These are phyloP conservation scores for Macadamia tetraphylla DNA, from an alignment of 164 flowering plant species.

Conservation along the genomic window DNA sequence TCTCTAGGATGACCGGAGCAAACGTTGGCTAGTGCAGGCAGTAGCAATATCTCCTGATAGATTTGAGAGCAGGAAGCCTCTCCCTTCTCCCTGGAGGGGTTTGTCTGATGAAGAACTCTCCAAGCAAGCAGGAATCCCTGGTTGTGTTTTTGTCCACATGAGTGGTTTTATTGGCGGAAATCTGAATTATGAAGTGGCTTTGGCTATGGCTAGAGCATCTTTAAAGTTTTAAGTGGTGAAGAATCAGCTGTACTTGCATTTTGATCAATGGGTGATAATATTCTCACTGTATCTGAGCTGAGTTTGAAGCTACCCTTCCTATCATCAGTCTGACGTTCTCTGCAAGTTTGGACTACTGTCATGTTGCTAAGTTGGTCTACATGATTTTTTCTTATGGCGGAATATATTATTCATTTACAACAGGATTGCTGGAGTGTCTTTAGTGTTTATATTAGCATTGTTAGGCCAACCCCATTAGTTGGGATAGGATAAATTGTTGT, in stretches of 20 bases:
- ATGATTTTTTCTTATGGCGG: too few relatives aligned
- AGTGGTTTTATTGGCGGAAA: slow-evolving; percentile 95
- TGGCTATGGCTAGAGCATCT: slow-evolving; percentile 84
- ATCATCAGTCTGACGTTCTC: background rate
- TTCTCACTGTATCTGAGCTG: background rate
- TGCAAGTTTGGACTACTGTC: background rate
- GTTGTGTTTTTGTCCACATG: slow-evolving; percentile 86
- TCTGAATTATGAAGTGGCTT: slow-evolving; percentile 68
- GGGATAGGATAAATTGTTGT: too few relatives aligned
- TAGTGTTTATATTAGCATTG: too few relatives aligned
- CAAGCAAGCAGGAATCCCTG: slow-evolving; percentile 19
- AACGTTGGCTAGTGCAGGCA: slow-evolving; percentile 88
- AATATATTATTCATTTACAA: too few relatives aligned
- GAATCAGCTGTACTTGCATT: background rate
- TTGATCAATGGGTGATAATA: background rate
- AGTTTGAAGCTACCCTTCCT: background rate
- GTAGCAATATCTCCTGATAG: slow-evolving; percentile 76
- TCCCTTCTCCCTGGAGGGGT: slow-evolving; percentile 81
- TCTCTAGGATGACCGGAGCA: slow-evolving; percentile 73
- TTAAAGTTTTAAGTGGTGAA: slow-evolving; percentile 28
- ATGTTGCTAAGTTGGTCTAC: too few relatives aligned
- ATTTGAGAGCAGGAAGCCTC: slow-evolving; percentile 48
- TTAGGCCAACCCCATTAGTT: too few relatives aligned
- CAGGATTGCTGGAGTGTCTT: too few relatives aligned
- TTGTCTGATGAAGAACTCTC: slow-evolving; percentile 78